Base-by-base conservation (phyloP, 345 rosid genomes). In the Turritis glabra region DNA sequence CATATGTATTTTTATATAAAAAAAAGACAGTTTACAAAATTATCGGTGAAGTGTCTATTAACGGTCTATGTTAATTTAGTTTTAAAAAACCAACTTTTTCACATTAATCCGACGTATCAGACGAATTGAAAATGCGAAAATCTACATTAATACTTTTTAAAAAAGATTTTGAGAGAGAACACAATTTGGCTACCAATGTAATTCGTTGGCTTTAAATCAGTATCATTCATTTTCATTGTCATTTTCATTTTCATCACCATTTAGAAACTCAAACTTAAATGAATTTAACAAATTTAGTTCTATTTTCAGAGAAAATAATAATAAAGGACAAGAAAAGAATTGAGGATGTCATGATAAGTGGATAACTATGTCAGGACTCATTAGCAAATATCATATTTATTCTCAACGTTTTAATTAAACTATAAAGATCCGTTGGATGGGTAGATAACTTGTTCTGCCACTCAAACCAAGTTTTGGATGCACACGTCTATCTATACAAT, bases 401-500 rank as follows among this genome's bases (percentile, higher is more conserved):
- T 63, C 30, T 33, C 50, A 62, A 55, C 48, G 12, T 67, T n/a
- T n/a, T n/a, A n/a, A 72, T 38, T 64, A 77, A 71, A 77, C 72
- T 57, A 69, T 61, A 23, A 77, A 50, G 73, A 72, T 72, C 73
- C 73, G 58, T 72, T 57, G 52, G 63, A 40, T 77, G 44, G 41
- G 11, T 37, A 3, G 77, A 78, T 72, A 72, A 72, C 81, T 78
- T 78, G 69, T 59, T 50, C 69, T 19, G 59, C 77, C 81, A 77
- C 69, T 72, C 81, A 59, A 65, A 52, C 57, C 9, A 5, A 30
- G 52, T 78, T 72, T 59, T 67, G 69, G 51, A 72, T 59, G 26
- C 73, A 72, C 73, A 72, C 77, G 77, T 41, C 67, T 72, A 4
- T n/a, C n/a, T n/a, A n/a, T n/a, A n/a, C n/a, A n/a, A n/a, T 71